Evolutionary conservation across 1,139 yeast genomes (phyloP).

Genomic region (Blastobotrys illinoisensis): DNA sequence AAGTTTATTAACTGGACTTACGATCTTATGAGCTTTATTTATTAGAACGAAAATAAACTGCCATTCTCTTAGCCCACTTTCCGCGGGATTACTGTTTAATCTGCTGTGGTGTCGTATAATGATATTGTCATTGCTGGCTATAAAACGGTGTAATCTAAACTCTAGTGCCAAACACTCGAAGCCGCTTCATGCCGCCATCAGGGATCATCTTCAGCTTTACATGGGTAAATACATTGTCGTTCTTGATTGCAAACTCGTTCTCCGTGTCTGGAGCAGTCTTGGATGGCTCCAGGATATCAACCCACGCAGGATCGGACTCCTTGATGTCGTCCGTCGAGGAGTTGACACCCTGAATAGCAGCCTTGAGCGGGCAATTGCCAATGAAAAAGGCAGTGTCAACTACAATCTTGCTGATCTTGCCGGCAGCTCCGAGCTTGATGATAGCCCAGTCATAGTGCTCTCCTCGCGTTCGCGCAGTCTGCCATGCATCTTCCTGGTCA

Average conservation of each 20-base stretch:
- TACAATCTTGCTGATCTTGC: conserved; percentile 48
- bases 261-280: conserved; percentile 78
- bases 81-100: no score
- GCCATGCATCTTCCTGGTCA: conserved; percentile 99
- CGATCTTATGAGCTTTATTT: conserved; percentile 7
- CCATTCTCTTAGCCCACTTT: background rate
- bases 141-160: background rate
- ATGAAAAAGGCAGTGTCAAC: conserved; percentile 90
- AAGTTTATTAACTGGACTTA: background rate
- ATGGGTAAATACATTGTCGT: conserved; percentile 44
- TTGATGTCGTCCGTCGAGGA: conserved; percentile 32
- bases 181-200: conserved; percentile 91
- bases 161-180: conserved; percentile 63
- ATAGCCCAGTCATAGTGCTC: conserved; percentile 92
- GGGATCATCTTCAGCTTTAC: conserved; percentile 80
- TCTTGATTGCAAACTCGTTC: conserved; percentile 46
- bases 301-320: conserved; percentile 50
- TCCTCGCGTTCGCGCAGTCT: conserved; percentile 80
- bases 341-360: conserved; percentile 48
- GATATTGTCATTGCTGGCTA: no score
- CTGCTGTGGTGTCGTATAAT: no score
- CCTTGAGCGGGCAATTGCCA: conserved; percentile 85
- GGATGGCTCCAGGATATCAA: conserved; percentile 53
- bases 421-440: conserved; percentile 64
- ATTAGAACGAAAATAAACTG: conserved; percentile 1